Conservation (phyloP, 1,284 basidiomycete species). For the Uromyces viciae-fabae region DNA sequence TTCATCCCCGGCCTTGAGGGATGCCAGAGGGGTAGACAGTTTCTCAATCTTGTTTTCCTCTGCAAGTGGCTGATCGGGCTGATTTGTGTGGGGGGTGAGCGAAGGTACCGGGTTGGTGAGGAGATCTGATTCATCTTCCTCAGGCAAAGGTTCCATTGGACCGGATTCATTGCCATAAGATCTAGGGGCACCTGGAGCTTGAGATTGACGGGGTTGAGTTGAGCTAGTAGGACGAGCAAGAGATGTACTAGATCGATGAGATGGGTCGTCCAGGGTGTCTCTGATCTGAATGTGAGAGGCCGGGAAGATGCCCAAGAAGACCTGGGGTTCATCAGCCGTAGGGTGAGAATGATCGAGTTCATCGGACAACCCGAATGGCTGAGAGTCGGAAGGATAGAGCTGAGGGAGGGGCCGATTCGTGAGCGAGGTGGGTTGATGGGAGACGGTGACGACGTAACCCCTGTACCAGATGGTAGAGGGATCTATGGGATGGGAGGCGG, state of each 20-base stretch:
- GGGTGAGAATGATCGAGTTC: constrained; percentile 38
- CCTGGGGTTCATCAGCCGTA: constrained; percentile 63
- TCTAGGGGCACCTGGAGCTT: constrained; percentile 11
- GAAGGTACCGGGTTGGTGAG: background rate
- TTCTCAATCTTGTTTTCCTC: constrained; percentile 58
- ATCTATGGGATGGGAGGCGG: constrained; percentile 42
- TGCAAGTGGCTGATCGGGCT: background rate
- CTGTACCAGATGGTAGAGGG: constrained; percentile 53
- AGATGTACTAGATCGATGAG: constrained; percentile 73
- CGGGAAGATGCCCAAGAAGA: constrained; percentile 94
- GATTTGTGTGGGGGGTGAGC: no score
- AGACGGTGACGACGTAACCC: constrained; percentile 77
- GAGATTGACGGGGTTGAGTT: constrained; percentile 46
- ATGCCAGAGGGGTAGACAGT: constrained; percentile 83
- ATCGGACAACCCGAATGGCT: constrained; percentile 53
- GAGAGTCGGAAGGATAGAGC: constrained; percentile 46
- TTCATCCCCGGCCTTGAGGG: constrained; percentile 85
- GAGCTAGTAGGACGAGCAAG: constrained; percentile 51
- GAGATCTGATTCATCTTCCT: constrained; percentile 64
- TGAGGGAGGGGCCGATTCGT: constrained; percentile 46
- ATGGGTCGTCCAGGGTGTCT: constrained; percentile 81
- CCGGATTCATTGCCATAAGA: constrained; percentile 7
- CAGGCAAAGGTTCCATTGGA: constrained; percentile 65
- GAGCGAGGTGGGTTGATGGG: constrained; percentile 63
- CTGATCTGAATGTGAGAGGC: constrained; percentile 82